Conservation (phyloP, 306 rosid species). For the Prosopis cineraria region DNA sequence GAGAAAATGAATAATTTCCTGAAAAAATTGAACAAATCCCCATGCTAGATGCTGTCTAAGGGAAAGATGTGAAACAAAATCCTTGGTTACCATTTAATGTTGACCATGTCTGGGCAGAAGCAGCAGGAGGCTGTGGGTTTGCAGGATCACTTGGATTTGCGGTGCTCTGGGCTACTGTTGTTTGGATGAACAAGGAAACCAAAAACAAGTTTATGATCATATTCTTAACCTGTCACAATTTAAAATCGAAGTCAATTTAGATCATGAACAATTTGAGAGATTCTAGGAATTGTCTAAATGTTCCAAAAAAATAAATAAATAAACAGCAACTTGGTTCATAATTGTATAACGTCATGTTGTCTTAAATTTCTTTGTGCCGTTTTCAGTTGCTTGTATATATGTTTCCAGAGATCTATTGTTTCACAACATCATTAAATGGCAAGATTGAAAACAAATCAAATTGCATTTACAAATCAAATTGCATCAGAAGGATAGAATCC, state of each 20-base stretch:
- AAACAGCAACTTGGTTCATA: background rate
- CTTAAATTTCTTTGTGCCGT: background rate
- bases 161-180: conserved; percentile 44
- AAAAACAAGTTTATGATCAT: conserved; percentile 57
- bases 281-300: background rate
- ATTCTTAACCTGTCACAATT: conserved; percentile 41
- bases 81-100: conserved; percentile 61
- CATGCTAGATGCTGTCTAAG: too few species aligned
- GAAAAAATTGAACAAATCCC: background rate
- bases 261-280: background rate
- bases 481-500: background rate
- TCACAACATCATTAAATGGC: background rate
- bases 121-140: conserved; percentile 7
- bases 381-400: background rate
- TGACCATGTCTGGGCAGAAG: conserved; percentile 54
- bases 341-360: background rate
- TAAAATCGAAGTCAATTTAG: background rate
- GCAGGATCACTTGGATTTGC: background rate
- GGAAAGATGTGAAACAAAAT: background rate
- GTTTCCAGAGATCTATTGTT: background rate
- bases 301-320: too few species aligned
- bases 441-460: background rate
- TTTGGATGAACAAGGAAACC: conserved; percentile 46
- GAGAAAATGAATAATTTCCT: background rate
- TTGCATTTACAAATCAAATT: background rate